Conservation (phyloP, 83 land plant genomes). For the Diphasiastrum complanatum region DNA sequence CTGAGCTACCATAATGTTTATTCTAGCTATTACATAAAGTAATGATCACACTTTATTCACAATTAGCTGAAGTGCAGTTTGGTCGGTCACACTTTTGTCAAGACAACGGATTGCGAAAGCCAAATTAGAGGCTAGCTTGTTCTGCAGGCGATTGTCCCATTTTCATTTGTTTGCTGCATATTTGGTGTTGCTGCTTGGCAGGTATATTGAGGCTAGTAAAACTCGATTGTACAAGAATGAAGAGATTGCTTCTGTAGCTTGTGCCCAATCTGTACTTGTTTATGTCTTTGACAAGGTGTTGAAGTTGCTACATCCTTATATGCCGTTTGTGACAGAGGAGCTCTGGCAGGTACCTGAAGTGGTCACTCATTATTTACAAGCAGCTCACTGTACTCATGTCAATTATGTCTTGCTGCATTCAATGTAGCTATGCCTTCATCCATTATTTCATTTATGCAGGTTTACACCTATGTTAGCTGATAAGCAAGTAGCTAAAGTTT, state of each 20-base stretch:
- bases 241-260: conserved; percentile 31
- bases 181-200: conserved; percentile 17
- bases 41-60: no score
- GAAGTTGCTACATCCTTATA: conserved; percentile 85
- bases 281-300: conserved; percentile 78
- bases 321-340: conserved; percentile 97
- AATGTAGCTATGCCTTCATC: no score
- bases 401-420: no score
- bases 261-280: conserved; percentile 61
- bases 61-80: no score
- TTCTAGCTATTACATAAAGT: no score
- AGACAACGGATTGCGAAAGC: no score
- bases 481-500: neutral
- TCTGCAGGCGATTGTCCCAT: no score
- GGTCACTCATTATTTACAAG: neutral
- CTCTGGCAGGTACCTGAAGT: conserved; percentile 80
- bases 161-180: neutral
- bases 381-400: neutral
- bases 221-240: conserved; percentile 65
- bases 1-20: no score
- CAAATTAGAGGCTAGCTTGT: no score
- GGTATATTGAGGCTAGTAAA: conserved; percentile 99
- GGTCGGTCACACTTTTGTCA: no score
- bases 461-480: neutral
- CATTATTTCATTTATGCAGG: no score